Percentiles rank a stretch among this genome's conserved stretches.
Conservation (phyloP, 495 filamentous ascomycete species). For the Sphaerosporella brunnea region DNA sequence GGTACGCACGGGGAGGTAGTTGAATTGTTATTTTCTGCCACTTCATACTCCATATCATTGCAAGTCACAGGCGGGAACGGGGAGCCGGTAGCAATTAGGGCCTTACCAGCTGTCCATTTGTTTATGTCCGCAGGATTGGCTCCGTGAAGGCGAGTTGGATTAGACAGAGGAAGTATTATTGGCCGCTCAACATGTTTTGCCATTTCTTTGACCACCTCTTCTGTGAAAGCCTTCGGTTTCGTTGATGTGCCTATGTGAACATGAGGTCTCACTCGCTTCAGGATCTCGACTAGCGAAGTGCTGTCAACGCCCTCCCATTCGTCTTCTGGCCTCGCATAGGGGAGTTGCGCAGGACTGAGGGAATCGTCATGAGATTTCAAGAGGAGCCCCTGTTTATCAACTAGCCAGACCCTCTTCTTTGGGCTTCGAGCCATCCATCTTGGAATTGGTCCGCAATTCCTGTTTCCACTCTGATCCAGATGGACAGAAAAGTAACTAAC, state of each 20-base stretch:
- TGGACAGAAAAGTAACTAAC: no score
- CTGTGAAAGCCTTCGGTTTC: slow-evolving; percentile 57
- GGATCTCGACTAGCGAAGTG: slow-evolving; percentile 43
- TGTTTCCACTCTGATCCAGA: no score
- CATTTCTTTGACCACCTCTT: slow-evolving; percentile 60
- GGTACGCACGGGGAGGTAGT: no score
- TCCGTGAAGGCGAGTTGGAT: slow-evolving; percentile 73
- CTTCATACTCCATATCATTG: slow-evolving; percentile 43
- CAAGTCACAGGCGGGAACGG: slow-evolving; percentile 65
- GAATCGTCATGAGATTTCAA: slow-evolving; percentile 40
- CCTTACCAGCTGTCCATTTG: slow-evolving; percentile 59
- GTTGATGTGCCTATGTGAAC: slow-evolving; percentile 75
- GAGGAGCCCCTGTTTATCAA: slow-evolving; percentile 71
- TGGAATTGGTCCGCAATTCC: slow-evolving; percentile 70
- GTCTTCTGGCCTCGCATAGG: slow-evolving; percentile 45
- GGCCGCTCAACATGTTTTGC: slow-evolving; percentile 57
- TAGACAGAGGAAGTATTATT: slow-evolving; percentile 70
- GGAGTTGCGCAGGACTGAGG: slow-evolving; percentile 46
- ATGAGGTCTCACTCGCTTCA: slow-evolving; percentile 59
- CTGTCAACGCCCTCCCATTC: slow-evolving; percentile 44
- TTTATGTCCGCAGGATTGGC: slow-evolving; percentile 61
- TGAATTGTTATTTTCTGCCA: slow-evolving; percentile 84
- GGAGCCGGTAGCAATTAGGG: slow-evolving; percentile 67
- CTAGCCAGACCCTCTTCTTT: slow-evolving; percentile 64
- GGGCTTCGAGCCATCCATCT: slow-evolving; percentile 40